Percentiles rank a stretch among this genome's conserved stretches.
Conservation (phyloP, 139 green algal species). For the Ulvella scutata region DNA sequence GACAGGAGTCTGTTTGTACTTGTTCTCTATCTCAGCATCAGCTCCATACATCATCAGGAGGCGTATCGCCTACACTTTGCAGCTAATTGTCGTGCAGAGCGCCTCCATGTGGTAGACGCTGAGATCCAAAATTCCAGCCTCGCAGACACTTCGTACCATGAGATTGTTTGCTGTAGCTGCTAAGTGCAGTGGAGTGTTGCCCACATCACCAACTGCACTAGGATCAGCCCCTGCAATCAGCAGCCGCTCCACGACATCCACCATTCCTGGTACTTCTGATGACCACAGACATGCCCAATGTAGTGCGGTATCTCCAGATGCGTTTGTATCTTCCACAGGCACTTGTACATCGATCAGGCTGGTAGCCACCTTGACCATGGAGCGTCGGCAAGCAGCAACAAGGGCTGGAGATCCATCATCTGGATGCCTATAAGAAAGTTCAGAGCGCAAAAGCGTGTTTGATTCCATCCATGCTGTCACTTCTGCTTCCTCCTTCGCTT, state of each 20-base stretch:
- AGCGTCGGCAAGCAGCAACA: background rate
- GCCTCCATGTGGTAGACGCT: background rate
- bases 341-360: background rate
- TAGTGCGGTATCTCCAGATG: background rate
- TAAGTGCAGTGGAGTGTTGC: background rate
- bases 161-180: background rate
- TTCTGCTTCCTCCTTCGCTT: background rate
- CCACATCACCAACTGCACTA: background rate
- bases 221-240: background rate
- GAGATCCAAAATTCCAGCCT: background rate
- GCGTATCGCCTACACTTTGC: background rate
- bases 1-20: background rate
- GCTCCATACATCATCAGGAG: background rate
- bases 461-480: background rate
- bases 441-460: background rate
- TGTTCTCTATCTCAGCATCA: background rate
- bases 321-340: background rate
- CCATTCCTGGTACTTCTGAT: background rate
- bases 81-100: background rate
- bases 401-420: background rate
- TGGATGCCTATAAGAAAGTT: background rate
- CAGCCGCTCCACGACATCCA: background rate
- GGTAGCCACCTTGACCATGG: background rate
- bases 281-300: background rate
- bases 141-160: background rate